Conservation (phyloP, 768 basidiomycete genomes). For the Gymnopilus dilepis region DNA sequence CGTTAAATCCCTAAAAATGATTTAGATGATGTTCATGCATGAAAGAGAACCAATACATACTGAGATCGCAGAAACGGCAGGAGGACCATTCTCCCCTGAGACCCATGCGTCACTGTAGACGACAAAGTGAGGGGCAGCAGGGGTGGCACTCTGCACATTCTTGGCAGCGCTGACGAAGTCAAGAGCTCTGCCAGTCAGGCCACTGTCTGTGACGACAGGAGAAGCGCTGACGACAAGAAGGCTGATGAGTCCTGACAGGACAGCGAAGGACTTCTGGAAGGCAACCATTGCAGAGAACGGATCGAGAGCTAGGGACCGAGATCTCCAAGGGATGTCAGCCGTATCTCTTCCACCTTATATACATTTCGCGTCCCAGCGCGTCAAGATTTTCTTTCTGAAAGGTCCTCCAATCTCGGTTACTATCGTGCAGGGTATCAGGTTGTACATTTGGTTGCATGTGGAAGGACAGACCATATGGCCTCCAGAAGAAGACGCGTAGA, state of each 20-base stretch:
- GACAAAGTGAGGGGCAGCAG: conserved; percentile 57
- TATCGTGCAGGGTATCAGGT: background rate
- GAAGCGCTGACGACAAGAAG: conserved; percentile 10
- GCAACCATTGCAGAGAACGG: background rate
- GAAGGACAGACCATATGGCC: conserved; percentile 9
- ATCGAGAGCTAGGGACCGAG: background rate
- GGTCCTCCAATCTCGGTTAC: conserved; percentile 1
- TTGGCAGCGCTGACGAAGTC: conserved; percentile 15
- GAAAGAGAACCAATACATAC: conserved; percentile 30
- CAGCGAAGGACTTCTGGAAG: conserved; percentile 11
- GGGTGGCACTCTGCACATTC: conserved; percentile 30
- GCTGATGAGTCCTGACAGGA: conserved; percentile 15
- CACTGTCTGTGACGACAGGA: conserved; percentile 17
- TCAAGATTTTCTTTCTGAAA: background rate
- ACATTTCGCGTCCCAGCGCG: background rate
- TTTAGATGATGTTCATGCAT: background rate
- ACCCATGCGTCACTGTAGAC: conserved; percentile 46
- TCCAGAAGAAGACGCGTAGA: background rate
- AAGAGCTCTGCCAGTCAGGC: conserved; percentile 15
- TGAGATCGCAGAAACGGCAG: conserved; percentile 48
- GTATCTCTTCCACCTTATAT: conserved; percentile 2
- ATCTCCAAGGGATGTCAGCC: background rate
- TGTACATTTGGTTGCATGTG: conserved; percentile 8
- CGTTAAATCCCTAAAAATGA: conserved; percentile 56
- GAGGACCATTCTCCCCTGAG: conserved; percentile 52